These are phyloP conservation scores for Breviolum minutum DNA, from an alignment of 73 alveolate species.

Conservation along the genomic window DNA sequence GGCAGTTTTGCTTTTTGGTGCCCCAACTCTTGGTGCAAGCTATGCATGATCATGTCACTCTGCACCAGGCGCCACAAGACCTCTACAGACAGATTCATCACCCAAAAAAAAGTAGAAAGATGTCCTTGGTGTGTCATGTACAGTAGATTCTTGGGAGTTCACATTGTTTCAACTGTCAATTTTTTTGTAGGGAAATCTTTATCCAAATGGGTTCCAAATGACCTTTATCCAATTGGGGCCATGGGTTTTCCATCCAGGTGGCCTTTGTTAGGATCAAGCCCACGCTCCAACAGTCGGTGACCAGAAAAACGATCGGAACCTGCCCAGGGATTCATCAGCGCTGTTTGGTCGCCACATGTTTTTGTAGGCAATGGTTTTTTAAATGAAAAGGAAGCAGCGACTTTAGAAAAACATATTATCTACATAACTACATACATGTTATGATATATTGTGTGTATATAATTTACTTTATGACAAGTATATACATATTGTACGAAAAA, in stretches of 20 bases:
- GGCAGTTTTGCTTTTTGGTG: too few relatives aligned
- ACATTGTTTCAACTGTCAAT: not conserved
- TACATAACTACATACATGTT: not conserved
- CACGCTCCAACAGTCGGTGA: conserved; percentile 93
- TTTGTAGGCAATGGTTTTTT: not conserved
- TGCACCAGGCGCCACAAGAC: conserved; percentile 93
- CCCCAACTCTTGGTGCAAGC: conserved; percentile 51
- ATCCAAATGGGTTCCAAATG: too few relatives aligned
- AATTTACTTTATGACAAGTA: too few relatives aligned
- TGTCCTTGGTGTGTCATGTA: not conserved
- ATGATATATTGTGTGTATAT: too few relatives aligned
- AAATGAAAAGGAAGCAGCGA: not conserved
- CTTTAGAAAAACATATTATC: not conserved
- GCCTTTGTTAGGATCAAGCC: conserved; percentile 89
- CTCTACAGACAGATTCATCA: not conserved
- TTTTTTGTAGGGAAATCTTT: too few relatives aligned
- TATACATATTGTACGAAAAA: too few relatives aligned
- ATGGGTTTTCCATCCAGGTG: not conserved
- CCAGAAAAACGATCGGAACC: conserved; percentile 81
- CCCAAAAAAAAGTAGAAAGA: not conserved
- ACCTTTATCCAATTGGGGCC: too few relatives aligned
- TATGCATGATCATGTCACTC: conserved; percentile 84
- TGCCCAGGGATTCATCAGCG: not conserved
- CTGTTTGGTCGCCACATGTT: not conserved
- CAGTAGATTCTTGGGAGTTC: not conserved